phyloP scores from a whole-genome alignment of 257 asterid species.

The Voacanga thouarsii region DNA sequence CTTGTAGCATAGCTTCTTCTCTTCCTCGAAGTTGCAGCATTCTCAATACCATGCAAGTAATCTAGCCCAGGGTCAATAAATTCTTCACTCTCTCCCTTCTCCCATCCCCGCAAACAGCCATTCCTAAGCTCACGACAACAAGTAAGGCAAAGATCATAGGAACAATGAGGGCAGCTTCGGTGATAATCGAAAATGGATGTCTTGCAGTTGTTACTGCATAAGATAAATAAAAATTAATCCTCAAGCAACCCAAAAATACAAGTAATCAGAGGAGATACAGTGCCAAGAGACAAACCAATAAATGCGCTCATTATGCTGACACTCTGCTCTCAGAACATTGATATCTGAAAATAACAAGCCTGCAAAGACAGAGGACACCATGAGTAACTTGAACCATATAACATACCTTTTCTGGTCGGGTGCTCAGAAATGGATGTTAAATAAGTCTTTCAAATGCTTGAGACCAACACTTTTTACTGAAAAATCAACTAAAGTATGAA shows the following conservation, averaged over 20 bases:
- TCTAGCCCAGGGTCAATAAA: slow-evolving; percentile 26
- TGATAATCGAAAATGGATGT: slow-evolving; percentile 6
- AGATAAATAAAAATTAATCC: neutral
- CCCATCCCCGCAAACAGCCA: slow-evolving; percentile 50
- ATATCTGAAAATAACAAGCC: neutral
- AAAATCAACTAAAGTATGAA: neutral
- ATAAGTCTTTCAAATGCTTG: neutral
- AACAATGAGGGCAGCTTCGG: slow-evolving; percentile 35
- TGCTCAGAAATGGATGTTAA: neutral
- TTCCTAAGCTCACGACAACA: slow-evolving; percentile 77
- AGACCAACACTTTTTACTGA: neutral
- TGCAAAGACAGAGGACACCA: neutral
- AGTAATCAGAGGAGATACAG: neutral
- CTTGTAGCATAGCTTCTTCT: neutral
- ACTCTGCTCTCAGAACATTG: neutral
- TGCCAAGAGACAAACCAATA: slow-evolving; percentile 1
- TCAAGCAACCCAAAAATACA: neutral
- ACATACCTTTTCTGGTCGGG: neutral
- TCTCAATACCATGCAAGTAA: slow-evolving; percentile 48
- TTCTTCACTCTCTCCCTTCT: slow-evolving; percentile 25
- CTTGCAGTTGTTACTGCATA: slow-evolving; percentile 11
- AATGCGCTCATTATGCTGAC: slow-evolving; percentile 1
- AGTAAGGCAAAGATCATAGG: slow-evolving; percentile 72
- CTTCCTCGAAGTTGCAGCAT: slow-evolving; percentile 4
- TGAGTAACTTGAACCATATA: neutral